phyloP scores from a whole-genome alignment of 2,329 filamentous ascomycete genomes.

The Torrubiella hemipterigena region DNA sequence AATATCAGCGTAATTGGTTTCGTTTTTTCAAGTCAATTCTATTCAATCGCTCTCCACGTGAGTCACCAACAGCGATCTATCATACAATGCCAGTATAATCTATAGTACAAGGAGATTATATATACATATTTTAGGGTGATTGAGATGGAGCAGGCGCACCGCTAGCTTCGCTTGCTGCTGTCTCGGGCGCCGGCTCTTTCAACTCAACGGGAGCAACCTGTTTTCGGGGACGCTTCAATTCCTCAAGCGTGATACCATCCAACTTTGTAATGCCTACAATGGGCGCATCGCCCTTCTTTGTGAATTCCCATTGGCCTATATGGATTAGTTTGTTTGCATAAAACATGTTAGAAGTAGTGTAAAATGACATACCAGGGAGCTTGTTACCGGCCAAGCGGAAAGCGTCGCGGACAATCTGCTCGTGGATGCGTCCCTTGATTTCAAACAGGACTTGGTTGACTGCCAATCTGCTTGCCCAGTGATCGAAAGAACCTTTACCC shows the following conservation, averaged over 20 bases:
- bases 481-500: conserved; percentile 93
- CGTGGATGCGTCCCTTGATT: conserved; percentile 82
- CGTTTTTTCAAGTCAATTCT: no score
- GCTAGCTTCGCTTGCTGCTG: conserved; percentile 18
- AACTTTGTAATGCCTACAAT: conserved; percentile 91
- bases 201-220: conserved; percentile 38
- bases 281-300: conserved; percentile 80
- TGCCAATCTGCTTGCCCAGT: conserved; percentile 83
- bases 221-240: conserved; percentile 69
- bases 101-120: conserved; percentile 12
- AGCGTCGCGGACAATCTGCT: conserved; percentile 86
- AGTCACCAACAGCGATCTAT: background rate
- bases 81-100: background rate
- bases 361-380: conserved; percentile 58
- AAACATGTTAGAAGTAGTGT: background rate
- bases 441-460: conserved; percentile 91
- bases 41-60: no score
- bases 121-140: conserved; percentile 11
- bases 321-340: conserved; percentile 11
- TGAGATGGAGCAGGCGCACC: conserved; percentile 20
- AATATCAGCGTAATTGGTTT: background rate
- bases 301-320: conserved; percentile 76
- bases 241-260: conserved; percentile 70
- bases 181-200: conserved; percentile 19
- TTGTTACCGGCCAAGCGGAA: conserved; percentile 92